Conservation (phyloP, 1,139 yeast genomes). For the Zygosaccharomyces pseudobailii region DNA sequence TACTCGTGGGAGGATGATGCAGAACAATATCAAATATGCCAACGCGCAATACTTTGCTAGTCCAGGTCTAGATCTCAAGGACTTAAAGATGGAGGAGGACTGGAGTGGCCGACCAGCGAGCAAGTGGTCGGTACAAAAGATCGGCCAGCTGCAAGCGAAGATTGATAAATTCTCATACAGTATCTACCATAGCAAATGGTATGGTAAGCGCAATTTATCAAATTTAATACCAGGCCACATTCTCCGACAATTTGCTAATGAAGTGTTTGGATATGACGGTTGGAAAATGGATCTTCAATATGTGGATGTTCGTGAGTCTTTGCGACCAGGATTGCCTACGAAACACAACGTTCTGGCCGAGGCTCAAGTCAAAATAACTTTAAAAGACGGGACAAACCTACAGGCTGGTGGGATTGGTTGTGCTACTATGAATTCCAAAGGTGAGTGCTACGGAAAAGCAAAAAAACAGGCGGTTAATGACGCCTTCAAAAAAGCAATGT, state of each 20-base stretch:
- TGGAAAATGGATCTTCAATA: slow-evolving; percentile 30
- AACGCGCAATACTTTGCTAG: slow-evolving; percentile 19
- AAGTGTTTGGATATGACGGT: slow-evolving; percentile 33
- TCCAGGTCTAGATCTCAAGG: slow-evolving; percentile 21
- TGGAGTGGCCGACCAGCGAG: slow-evolving; percentile 33
- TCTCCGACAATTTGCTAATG: slow-evolving; percentile 32
- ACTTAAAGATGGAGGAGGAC: slow-evolving; percentile 22
- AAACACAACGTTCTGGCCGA: slow-evolving; percentile 28
- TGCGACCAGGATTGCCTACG: slow-evolving; percentile 4
- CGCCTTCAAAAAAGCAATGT: slow-evolving; percentile 29
- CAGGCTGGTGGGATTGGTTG: slow-evolving; percentile 28
- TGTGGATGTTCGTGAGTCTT: slow-evolving; percentile 21
- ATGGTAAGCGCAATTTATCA: slow-evolving; percentile 30
- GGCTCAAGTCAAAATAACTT: slow-evolving; percentile 26
- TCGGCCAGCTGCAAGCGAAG: slow-evolving; percentile 28
- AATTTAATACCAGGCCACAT: slow-evolving; percentile 29
- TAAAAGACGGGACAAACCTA: slow-evolving; percentile 33
- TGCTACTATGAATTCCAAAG: slow-evolving; percentile 23
- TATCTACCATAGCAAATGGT: slow-evolving; percentile 27
- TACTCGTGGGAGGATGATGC: background rate
- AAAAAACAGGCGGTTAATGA: slow-evolving; percentile 30
- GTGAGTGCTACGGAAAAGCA: slow-evolving; percentile 29
- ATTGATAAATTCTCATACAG: slow-evolving; percentile 26
- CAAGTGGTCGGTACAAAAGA: slow-evolving; percentile 30
- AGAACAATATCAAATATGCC: slow-evolving; percentile 15